Evolutionary conservation across 2,329 filamentous ascomycete genomes (phyloP).

Genomic region (Cytospora piceicola): DNA sequence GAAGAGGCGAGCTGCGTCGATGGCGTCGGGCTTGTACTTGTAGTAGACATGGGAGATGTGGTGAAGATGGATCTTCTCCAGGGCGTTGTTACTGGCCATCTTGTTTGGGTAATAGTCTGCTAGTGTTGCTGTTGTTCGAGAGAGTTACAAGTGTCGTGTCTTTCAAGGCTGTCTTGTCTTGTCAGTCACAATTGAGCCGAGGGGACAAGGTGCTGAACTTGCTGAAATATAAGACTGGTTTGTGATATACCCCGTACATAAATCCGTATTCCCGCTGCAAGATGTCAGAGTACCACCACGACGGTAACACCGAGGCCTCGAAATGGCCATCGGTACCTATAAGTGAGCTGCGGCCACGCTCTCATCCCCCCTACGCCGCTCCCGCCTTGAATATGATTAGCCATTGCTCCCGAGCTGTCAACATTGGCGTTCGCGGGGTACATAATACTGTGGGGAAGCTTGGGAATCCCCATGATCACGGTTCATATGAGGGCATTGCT

Average conservation of each 20-base stretch:
- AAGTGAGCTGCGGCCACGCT: background rate
- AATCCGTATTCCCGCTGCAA: background rate
- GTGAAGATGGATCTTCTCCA: constrained; percentile 43
- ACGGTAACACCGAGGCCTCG: background rate
- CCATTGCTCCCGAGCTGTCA: background rate
- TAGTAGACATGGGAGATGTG: constrained; percentile 53
- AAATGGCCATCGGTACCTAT: background rate
- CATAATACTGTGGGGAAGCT: constrained; percentile 13
- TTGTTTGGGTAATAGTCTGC: constrained; percentile 11
- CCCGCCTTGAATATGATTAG: background rate
- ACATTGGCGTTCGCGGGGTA: constrained; percentile 7
- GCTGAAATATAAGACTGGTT: background rate
- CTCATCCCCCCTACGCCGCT: too few species aligned
- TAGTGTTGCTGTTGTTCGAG: background rate
- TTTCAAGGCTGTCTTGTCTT: background rate
- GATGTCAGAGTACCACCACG: background rate
- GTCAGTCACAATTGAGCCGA: background rate
- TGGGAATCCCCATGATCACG: constrained; percentile 9
- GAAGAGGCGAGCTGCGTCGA: constrained; percentile 48
- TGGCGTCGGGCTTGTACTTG: constrained; percentile 52
- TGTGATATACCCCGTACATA: background rate
- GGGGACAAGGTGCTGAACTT: background rate
- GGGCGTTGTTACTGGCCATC: constrained; percentile 31
- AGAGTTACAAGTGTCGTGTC: too few species aligned
- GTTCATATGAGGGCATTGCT: background rate